phyloP scores from a whole-genome alignment of 2,329 filamentous ascomycete species.

The Corniculantispora saksenae region DNA sequence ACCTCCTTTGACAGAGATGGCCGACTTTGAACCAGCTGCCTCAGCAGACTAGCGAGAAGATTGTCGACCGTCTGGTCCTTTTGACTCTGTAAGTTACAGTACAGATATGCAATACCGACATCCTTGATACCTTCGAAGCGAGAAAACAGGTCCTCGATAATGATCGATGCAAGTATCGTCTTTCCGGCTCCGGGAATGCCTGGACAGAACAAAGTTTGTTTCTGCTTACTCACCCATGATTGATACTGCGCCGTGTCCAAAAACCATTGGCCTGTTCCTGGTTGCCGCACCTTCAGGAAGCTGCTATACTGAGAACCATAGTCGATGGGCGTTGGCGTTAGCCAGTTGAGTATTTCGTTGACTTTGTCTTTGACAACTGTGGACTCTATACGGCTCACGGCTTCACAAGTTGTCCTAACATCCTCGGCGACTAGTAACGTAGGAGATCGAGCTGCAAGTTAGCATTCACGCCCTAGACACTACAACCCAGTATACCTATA shows the following conservation, averaged over 20 bases:
- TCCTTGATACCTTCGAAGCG: conserved; percentile 24
- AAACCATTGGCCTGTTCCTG: conserved; percentile 44
- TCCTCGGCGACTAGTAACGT: no score
- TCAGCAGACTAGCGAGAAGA: conserved; percentile 37
- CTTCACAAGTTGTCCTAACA: no score
- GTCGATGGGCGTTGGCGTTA: conserved; percentile 37
- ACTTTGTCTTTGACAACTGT: no score
- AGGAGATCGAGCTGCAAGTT: no score
- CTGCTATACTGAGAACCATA: conserved; percentile 40
- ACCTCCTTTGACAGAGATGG: conserved; percentile 30
- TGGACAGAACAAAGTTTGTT: conserved; percentile 40
- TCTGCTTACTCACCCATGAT: conserved; percentile 28
- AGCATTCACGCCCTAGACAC: no score
- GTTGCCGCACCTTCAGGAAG: conserved; percentile 26
- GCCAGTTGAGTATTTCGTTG: conserved; percentile 34
- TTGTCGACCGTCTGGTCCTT: conserved; percentile 37
- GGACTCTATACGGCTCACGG: no score
- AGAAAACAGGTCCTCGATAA: neutral
- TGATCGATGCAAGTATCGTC: neutral
- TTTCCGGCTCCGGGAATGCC: conserved; percentile 28
- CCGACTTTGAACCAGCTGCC: conserved; percentile 35
- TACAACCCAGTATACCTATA: no score
- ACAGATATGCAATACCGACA: conserved; percentile 47
- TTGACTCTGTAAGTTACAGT: conserved; percentile 43
- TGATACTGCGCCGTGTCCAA: conserved; percentile 35